Evolutionary conservation across 768 basidiomycete genomes (phyloP).

Genomic region (Tulasnella calospora): DNA sequence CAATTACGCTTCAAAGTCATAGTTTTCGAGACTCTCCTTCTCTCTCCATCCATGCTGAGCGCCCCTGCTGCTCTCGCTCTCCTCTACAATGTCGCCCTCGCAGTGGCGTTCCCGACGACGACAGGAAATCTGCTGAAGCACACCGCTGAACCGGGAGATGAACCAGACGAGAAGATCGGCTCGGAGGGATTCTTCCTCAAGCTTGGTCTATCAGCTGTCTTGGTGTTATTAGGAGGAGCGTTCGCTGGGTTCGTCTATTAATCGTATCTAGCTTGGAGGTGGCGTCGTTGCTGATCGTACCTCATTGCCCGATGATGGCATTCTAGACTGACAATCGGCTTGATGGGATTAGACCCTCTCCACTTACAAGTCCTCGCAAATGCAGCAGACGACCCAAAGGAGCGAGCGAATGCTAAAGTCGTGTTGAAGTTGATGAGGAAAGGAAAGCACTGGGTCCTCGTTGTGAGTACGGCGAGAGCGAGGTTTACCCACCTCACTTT

Average conservation of each 20-base stretch:
- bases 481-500: neutral
- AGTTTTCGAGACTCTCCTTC: neutral
- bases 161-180: constrained; percentile 34
- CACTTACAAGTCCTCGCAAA: constrained; percentile 80
- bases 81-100: constrained; percentile 1
- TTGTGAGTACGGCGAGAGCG: constrained; percentile 46
- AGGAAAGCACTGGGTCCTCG: constrained; percentile 90
- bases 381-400: constrained; percentile 67
- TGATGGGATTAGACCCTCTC: constrained; percentile 91
- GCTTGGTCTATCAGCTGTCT: constrained; percentile 54
- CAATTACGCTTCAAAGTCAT: neutral
- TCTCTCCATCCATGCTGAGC: neutral
- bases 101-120: neutral
- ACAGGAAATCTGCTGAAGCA: neutral
- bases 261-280: neutral
- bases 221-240: constrained; percentile 83
- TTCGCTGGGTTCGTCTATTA: constrained; percentile 72
- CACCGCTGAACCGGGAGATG: neutral
- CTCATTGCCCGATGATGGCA: neutral
- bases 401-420: constrained; percentile 65
- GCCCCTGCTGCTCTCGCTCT: neutral
- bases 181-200: constrained; percentile 73
- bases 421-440: constrained; percentile 51
- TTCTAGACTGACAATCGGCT: constrained; percentile 72
- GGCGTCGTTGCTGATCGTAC: neutral